These are phyloP conservation scores for Brachypodium distachyon DNA, from an alignment of 202 grass and related monocot species.

Conservation along the genomic window DNA sequence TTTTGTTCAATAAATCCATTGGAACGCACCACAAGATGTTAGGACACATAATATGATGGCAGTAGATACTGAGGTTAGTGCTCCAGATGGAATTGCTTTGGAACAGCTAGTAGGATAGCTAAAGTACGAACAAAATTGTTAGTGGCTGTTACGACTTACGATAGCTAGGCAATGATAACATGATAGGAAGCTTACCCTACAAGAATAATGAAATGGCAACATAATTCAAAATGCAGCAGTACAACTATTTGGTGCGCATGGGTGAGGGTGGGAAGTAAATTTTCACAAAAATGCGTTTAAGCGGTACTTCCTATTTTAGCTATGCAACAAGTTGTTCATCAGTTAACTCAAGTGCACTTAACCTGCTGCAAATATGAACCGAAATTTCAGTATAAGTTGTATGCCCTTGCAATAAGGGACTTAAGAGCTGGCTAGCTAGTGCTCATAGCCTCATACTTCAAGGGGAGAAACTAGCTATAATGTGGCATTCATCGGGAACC, in stretches of 20 bases:
- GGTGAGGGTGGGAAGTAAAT: background rate
- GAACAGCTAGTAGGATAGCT: background rate
- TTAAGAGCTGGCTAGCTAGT: background rate
- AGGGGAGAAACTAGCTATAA: background rate
- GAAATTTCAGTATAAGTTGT: background rate
- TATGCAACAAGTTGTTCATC: background rate
- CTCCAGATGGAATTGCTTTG: background rate
- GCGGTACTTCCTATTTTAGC: background rate
- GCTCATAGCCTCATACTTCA: background rate
- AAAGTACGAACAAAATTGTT: background rate
- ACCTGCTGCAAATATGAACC: background rate
- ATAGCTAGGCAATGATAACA: background rate
- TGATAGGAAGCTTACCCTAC: background rate
- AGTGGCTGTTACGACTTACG: too few species aligned
- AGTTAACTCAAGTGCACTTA: background rate
- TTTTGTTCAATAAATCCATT: background rate
- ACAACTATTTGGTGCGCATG: background rate
- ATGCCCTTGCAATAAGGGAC: background rate
- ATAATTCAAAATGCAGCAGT: background rate
- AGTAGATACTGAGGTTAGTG: background rate
- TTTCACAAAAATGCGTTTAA: background rate
- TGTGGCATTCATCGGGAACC: background rate
- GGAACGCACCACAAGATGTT: background rate
- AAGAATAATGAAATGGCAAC: background rate
- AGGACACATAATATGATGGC: background rate